phyloP scores from a whole-genome alignment of 495 filamentous ascomycete species.

The Talaromyces thailandensis region DNA sequence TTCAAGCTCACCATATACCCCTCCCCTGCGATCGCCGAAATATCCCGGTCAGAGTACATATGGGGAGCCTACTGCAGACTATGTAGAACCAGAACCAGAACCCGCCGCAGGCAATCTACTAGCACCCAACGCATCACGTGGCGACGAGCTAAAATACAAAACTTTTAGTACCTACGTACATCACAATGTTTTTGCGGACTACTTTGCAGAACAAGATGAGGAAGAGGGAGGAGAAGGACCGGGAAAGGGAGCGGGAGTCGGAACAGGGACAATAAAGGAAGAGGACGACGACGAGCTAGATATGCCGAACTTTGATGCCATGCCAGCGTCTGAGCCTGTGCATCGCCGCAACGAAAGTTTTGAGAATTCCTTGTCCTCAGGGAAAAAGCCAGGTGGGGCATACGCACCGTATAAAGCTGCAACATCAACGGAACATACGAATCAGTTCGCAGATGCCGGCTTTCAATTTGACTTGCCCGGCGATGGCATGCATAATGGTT shows the following conservation, averaged over 20 bases:
- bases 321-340: conserved; percentile 27
- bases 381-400: neutral
- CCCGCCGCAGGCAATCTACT: neutral
- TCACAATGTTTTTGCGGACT: conserved; percentile 26
- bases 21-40: conserved; percentile 12
- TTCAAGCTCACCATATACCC: conserved; percentile 9
- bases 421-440: conserved; percentile 58
- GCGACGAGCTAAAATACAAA: neutral
- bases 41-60: conserved; percentile 28
- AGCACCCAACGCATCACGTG: neutral
- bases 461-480: conserved; percentile 63
- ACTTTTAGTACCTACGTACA: conserved; percentile 1
- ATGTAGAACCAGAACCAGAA: neutral
- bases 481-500: conserved; percentile 20
- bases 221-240: neutral
- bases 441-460: conserved; percentile 39
- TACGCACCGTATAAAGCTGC: conserved; percentile 30
- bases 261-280: neutral
- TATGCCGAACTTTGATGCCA: conserved; percentile 68
- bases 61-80: conserved; percentile 14
- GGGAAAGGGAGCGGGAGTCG: neutral
- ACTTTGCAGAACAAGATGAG: conserved; percentile 20
- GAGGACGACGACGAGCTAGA: conserved; percentile 37
- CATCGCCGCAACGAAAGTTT: conserved; percentile 7
- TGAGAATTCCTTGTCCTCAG: neutral